Conservation (phyloP, 345 rosid genomes). For the Leavenworthia alabamica region DNA sequence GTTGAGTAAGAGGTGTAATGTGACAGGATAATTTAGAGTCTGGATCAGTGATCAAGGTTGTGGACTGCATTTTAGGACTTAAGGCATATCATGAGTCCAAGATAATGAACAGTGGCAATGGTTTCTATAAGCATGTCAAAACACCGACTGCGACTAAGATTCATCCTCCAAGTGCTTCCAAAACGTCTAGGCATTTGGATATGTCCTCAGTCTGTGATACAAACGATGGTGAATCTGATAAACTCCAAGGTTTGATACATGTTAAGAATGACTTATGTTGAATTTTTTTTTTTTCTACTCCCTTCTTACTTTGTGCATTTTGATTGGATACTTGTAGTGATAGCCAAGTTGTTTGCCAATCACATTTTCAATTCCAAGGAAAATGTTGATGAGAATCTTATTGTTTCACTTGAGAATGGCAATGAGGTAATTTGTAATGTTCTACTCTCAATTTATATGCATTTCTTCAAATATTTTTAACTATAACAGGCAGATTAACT, state of each 20-base stretch:
- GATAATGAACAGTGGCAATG: constrained; percentile 47
- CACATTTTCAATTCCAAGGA: constrained; percentile 60
- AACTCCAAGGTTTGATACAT: constrained; percentile 41
- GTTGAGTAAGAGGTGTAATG: constrained; percentile 1
- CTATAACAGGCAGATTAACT: no score
- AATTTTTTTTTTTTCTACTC: not conserved
- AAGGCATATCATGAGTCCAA: constrained; percentile 67
- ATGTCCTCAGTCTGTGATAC: constrained; percentile 38
- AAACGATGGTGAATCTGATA: constrained; percentile 34
- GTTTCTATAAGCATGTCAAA: constrained; percentile 43
- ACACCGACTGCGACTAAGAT: constrained; percentile 47
- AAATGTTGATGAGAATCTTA: constrained; percentile 47
- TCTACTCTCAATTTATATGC: not conserved
- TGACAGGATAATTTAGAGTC: constrained; percentile 69
- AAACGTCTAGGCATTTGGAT: constrained; percentile 56
- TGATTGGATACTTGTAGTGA: constrained; percentile 38
- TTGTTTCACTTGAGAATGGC: constrained; percentile 32
- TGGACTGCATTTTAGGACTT: constrained; percentile 78
- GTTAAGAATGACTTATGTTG: not conserved
- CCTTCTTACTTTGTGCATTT: not conserved
- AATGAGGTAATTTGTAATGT: constrained; percentile 39
- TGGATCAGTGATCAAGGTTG: constrained; percentile 71
- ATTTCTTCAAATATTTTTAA: not conserved
- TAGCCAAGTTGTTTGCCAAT: constrained; percentile 49
- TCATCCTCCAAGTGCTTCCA: constrained; percentile 31